Evolutionary conservation across 2,329 filamentous ascomycete genomes (phyloP).

Genomic region (Epichloe brachyelytri): DNA sequence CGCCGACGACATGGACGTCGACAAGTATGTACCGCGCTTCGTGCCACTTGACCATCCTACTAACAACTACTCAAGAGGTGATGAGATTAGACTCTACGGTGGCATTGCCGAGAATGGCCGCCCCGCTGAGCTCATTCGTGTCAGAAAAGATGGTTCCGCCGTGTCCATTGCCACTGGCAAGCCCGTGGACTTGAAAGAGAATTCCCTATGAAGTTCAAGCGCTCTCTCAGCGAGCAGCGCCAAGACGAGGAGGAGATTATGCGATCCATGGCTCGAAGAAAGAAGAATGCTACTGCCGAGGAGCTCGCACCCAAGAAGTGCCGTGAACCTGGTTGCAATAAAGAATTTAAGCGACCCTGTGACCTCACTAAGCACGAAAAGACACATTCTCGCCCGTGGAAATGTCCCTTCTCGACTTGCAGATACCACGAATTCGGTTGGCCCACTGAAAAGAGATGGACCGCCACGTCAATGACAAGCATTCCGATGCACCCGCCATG

Average conservation of each 20-base stretch:
- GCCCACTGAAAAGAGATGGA: conserved; percentile 95
- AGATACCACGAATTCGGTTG: conserved; percentile 85
- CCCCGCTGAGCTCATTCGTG: conserved; percentile 70
- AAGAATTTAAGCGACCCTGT: conserved; percentile 93
- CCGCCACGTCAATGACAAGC: conserved; percentile 92
- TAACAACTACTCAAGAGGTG: conserved; percentile 26
- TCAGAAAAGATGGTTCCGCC: conserved; percentile 66
- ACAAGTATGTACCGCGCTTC: conserved; percentile 36
- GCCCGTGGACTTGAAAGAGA: conserved; percentile 40
- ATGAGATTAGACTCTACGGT: conserved; percentile 69
- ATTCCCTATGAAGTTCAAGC: conserved; percentile 45
- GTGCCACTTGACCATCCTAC: conserved; percentile 15
- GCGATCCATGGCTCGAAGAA: conserved; percentile 89
- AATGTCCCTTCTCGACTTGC: conserved; percentile 71
- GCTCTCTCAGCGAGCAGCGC: conserved; percentile 53
- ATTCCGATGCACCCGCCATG: conserved; percentile 66
- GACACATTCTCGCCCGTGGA: conserved; percentile 92
- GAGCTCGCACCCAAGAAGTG: conserved; percentile 72
- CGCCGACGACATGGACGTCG: conserved; percentile 44
- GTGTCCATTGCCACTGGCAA: conserved; percentile 65
- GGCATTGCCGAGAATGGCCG: conserved; percentile 72
- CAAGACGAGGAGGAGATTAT: conserved; percentile 72
- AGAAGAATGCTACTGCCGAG: conserved; percentile 82
- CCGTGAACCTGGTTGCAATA: conserved; percentile 62
- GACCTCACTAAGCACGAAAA: conserved; percentile 98